Conservation (phyloP, 2,329 filamentous ascomycete genomes). For the Mycosphaerella sp. region DNA sequence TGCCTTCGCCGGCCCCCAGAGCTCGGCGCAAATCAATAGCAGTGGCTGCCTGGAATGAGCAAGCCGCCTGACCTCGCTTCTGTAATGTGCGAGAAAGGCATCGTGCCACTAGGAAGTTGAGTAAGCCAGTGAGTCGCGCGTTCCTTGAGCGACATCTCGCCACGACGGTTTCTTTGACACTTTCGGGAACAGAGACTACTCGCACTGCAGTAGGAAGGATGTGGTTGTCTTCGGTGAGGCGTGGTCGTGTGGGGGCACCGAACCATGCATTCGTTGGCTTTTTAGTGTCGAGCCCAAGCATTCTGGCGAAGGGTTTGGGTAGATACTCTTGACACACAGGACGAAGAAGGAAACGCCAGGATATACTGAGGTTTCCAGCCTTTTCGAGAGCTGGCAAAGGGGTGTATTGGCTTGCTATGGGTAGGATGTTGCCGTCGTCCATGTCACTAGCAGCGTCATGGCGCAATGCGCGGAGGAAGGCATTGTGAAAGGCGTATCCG, state of each 20-base stretch:
- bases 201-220: conserved; percentile 30
- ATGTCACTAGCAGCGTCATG: not conserved
- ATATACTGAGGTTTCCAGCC: conserved; percentile 38
- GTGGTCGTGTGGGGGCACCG: conserved; percentile 18
- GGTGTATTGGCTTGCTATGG: conserved; percentile 8
- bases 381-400: conserved; percentile 37
- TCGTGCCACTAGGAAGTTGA: conserved; percentile 39
- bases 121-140: conserved; percentile 39
- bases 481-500: conserved; percentile 40
- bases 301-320: conserved; percentile 32
- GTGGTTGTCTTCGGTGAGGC: not conserved
- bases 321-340: conserved; percentile 38
- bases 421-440: conserved; percentile 14
- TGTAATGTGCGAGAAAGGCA: conserved; percentile 34
- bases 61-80: conserved; percentile 14
- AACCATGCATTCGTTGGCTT: conserved; percentile 27
- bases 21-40: conserved; percentile 40
- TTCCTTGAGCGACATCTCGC: conserved; percentile 31
- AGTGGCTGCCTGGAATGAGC: conserved; percentile 37
- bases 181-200: conserved; percentile 31
- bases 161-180: conserved; percentile 30
- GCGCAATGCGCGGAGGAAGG: conserved; percentile 34
- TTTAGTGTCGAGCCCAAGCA: conserved; percentile 33
- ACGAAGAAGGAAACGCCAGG: conserved; percentile 41
- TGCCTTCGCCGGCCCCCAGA: conserved; percentile 30